Evolutionary conservation across 768 basidiomycete genomes (phyloP), one percentile per base, ranked within the genome.

Genomic region (Lactifluus piperatus): DNA sequence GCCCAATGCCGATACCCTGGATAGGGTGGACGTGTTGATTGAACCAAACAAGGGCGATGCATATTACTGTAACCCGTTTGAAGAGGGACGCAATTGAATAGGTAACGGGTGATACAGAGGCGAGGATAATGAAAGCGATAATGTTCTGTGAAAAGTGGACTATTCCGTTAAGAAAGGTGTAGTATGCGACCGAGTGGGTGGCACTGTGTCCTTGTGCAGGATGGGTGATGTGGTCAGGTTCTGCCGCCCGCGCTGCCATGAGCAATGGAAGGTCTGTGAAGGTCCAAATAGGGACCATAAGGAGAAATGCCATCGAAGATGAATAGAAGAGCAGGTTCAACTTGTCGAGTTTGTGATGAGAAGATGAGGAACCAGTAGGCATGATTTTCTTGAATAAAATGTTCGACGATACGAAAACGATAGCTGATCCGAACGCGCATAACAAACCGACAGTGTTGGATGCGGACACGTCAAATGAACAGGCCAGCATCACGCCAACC

Each of bases 331-430:
- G 76, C 10, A 99, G 78, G 73, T 98, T 98, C 67, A 98, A 81
- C 77, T 98, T 98, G 79, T 99, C 97, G 34, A 99, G 81, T 72
- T 92, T 93, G 69, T 88, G 87, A 4, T 80, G 72, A 1, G 77
- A 72, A 58, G 68, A 68, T 36, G 61, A 64, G 32, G 74, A 73
- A 22, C 76, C 74, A 8, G 67, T 62, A 2, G 97, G 97, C 81
- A 99, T 87, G 63, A 98, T 85, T 77, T 95, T 98, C 75, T 99
- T 99, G 81, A 95, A 97, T 72, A 94, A 97, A 67, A 99, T 98
- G 73, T 99, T 99, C 63, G 93, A 94, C 65, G 88, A 88, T 62
- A 99, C 97, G 70, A 99, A 98, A 64, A 99, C 85, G 58, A 99
- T 74, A 30, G 97, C 97, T 11, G 94, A 97, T 16, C 95, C 95